Base-by-base conservation (phyloP, 305 asterid genomes). In the Salvia sclarea region DNA sequence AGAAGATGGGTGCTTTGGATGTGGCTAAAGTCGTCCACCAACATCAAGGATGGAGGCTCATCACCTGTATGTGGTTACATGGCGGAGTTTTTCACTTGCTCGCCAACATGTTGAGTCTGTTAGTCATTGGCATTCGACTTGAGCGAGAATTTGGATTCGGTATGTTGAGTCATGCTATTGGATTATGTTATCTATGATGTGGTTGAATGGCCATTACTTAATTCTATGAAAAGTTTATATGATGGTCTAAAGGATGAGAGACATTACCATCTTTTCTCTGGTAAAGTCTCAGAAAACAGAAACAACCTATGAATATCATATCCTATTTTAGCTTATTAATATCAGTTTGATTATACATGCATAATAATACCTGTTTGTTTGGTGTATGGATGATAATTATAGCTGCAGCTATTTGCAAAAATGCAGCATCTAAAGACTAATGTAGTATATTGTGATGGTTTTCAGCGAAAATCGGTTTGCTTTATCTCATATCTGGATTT, bases 111-210 rank as follows among this genome's bases (percentile, higher is more conserved):
- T 62, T 82, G 74, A 82, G 90, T 61, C 69, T 84, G 28, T 30
- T 82, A 22, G 71, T 84, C 12, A 81, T 84, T 43, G 89, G 89
- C 69, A 79, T 84, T 45, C 85, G 85, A 8, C 89, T 84, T 35
- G 90, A 84, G 69, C 85, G 21, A 70, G 85, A 84, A 66, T 84
- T 82, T 7, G 90, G 90, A 49, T 84, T 75, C 55, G 84, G 89
- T 81, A 81, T 0, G 79, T 71, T 43, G 50, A 6, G 8, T 52
- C 60, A 57, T 58, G 22, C 14, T 14, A 8, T 17, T 60, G 13
- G 33, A 58, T 61, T 41, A 10, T 20, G 21, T 68, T 28, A 54
- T 33, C 40, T 47, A 57, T 14, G 22, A 9, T 49, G 58, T 50
- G 24, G 48, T 38, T 60, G 52, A 12, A 18, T n/a, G 8, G 49